Conservation (phyloP, 495 filamentous ascomycete genomes). For the Penicillium steckii region DNA sequence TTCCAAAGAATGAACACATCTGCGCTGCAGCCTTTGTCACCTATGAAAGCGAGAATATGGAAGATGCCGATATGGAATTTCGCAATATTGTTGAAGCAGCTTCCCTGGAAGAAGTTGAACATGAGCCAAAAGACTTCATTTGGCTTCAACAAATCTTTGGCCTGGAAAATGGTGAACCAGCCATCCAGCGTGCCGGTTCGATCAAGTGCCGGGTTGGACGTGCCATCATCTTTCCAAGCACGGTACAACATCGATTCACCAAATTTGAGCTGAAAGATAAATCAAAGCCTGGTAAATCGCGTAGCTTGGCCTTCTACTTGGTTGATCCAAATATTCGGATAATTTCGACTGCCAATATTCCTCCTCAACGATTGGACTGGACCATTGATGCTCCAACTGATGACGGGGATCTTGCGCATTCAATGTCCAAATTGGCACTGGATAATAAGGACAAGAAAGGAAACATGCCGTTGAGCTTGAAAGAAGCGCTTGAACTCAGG, state of each 20-base stretch:
- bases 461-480: conserved; percentile 31
- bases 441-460: conserved; percentile 32
- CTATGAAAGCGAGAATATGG: conserved; percentile 27
- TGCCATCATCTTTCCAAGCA: conserved; percentile 33
- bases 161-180: conserved; percentile 25
- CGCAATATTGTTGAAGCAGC: conserved; percentile 29
- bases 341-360: conserved; percentile 55
- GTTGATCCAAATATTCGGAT: conserved; percentile 55
- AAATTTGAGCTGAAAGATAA: conserved; percentile 45
- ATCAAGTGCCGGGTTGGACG: conserved; percentile 23
- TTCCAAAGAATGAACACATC: conserved; percentile 40
- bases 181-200: conserved; percentile 31
- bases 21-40: conserved; percentile 30
- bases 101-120: conserved; percentile 28
- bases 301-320: conserved; percentile 52
- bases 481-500: conserved; percentile 31
- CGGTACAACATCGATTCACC: conserved; percentile 47
- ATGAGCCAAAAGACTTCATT: conserved; percentile 24
- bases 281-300: conserved; percentile 45
- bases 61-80: conserved; percentile 19
- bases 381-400: conserved; percentile 18
- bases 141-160: conserved; percentile 37
- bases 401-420: conserved; percentile 3
- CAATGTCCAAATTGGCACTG: conserved; percentile 25
- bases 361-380: conserved; percentile 50